Percentiles rank a stretch among this genome's conserved stretches.
phyloP scores from a whole-genome alignment of 1,284 basidiomycete genomes.

The Hemileia vastatrix region DNA sequence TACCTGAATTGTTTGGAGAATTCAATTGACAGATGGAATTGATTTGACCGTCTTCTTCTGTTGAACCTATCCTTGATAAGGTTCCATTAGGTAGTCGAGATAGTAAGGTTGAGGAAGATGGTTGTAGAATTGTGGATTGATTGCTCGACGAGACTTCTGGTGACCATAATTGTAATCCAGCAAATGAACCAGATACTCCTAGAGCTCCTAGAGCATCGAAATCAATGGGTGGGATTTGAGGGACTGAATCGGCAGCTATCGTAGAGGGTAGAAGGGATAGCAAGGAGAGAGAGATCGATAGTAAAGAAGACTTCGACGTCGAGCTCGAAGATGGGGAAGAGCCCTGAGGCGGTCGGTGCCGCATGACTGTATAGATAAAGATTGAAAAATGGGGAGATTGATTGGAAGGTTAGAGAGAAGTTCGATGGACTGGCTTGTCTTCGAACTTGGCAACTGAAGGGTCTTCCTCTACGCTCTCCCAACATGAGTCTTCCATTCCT shows the following conservation, averaged over 20 bases:
- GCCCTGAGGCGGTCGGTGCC: conserved; percentile 1
- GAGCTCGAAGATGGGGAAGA: background rate
- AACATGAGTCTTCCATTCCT: too few relatives aligned
- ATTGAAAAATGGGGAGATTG: background rate
- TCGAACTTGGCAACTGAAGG: too few relatives aligned
- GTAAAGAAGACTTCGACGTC: background rate
- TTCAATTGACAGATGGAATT: conserved; percentile 30
- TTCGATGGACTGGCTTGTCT: background rate
- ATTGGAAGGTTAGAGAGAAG: too few relatives aligned
- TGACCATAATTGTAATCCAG: conserved; percentile 34
- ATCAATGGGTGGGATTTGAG: conserved; percentile 34
- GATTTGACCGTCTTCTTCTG: conserved; percentile 34
- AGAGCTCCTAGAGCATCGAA: conserved; percentile 36
- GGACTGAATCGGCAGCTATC: conserved; percentile 8
- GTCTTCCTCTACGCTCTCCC: too few relatives aligned
- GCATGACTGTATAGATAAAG: background rate
- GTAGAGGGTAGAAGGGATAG: background rate
- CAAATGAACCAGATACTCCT: conserved; percentile 36
- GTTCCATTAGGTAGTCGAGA: too few relatives aligned
- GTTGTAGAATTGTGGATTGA: conserved; percentile 27
- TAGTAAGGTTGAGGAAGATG: too few relatives aligned
- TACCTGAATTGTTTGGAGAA: conserved; percentile 24
- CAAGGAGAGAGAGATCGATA: background rate
- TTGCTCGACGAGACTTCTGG: conserved; percentile 28
- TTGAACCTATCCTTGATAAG: too few relatives aligned